Conservation (phyloP, 1,284 basidiomycete genomes). For the Cryptococcus wingfieldii region DNA sequence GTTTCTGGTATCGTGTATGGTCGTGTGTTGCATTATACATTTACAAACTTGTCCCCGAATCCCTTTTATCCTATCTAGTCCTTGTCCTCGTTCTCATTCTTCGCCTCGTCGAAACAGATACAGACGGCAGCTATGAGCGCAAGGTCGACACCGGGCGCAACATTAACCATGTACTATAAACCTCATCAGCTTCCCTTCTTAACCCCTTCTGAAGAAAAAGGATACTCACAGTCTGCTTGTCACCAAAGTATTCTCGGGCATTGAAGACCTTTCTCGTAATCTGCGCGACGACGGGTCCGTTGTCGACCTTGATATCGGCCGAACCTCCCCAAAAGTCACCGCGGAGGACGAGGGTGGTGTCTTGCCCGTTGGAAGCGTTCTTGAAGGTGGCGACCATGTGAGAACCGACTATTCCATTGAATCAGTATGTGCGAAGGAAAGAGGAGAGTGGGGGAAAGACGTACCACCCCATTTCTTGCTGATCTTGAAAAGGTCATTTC, state of each 20-base stretch:
- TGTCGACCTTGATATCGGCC: conserved; percentile 31
- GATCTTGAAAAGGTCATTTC: conserved; percentile 36
- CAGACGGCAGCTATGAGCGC: conserved; percentile 49
- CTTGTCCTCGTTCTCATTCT: conserved; percentile 24
- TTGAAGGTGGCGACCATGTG: conserved; percentile 41
- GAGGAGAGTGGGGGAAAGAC: background rate
- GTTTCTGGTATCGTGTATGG: no score
- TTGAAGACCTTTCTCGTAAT: conserved; percentile 39
- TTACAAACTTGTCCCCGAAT: no score
- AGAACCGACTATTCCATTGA: conserved; percentile 26
- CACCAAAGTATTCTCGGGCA: conserved; percentile 31
- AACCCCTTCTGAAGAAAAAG: background rate
- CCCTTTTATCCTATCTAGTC: no score
- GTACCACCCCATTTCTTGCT: conserved; percentile 34
- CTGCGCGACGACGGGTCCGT: conserved; percentile 36
- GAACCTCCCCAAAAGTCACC: conserved; percentile 44
- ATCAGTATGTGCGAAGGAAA: background rate
- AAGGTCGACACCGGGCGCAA: conserved; percentile 50
- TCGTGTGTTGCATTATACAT: no score
- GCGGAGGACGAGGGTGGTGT: conserved; percentile 25
- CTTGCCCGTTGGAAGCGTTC: conserved; percentile 27
- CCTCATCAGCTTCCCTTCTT: background rate
- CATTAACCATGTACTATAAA: conserved; percentile 42
- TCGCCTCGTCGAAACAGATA: conserved; percentile 49
- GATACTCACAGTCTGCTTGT: conserved; percentile 40